These are phyloP conservation scores for Jatropha curcas DNA, from an alignment of 345 rosid genomes.

Conservation along the genomic window DNA sequence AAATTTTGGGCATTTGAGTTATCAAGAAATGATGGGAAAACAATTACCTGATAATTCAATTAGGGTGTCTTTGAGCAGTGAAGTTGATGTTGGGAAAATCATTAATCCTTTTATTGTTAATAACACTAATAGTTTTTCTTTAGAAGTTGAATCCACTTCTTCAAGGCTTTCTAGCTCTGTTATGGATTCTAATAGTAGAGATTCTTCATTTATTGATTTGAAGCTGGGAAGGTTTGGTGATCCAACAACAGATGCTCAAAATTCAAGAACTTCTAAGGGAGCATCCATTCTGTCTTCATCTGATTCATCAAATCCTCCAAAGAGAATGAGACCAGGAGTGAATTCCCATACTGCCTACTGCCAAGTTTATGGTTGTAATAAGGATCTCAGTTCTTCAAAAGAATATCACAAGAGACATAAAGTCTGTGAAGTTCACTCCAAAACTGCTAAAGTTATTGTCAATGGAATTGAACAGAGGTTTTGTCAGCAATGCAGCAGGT, in stretches of 20 bases:
- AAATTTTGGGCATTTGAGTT: slow-evolving; percentile 35
- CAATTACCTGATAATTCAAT: slow-evolving; percentile 24
- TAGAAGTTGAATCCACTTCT: slow-evolving; percentile 42
- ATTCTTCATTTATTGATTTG: slow-evolving; percentile 60
- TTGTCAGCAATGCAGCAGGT: slow-evolving; percentile 74
- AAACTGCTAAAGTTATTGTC: slow-evolving; percentile 54
- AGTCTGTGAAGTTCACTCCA: slow-evolving; percentile 60
- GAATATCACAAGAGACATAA: slow-evolving; percentile 61
- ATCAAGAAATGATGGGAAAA: slow-evolving; percentile 35
- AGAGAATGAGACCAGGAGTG: slow-evolving; percentile 6
- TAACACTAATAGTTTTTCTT: slow-evolving; percentile 26
- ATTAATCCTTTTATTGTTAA: slow-evolving; percentile 29
- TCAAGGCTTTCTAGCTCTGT: slow-evolving; percentile 45
- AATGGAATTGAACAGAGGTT: slow-evolving; percentile 57
- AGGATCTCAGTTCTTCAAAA: slow-evolving; percentile 53
- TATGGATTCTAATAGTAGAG: slow-evolving; percentile 39
- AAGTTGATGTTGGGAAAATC: slow-evolving; percentile 26
- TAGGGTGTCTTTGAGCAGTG: slow-evolving; percentile 28
- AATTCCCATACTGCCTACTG: slow-evolving; percentile 41
- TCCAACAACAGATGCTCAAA: slow-evolving; percentile 32
- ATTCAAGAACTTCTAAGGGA: slow-evolving; percentile 14
- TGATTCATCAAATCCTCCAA: slow-evolving; percentile 18
- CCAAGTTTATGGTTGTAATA: slow-evolving; percentile 60
- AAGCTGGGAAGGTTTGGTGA: slow-evolving; percentile 62
- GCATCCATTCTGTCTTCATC: slow-evolving; percentile 11